phyloP scores from a whole-genome alignment of 148 eudicot species.

The Persicaria tinctoria region DNA sequence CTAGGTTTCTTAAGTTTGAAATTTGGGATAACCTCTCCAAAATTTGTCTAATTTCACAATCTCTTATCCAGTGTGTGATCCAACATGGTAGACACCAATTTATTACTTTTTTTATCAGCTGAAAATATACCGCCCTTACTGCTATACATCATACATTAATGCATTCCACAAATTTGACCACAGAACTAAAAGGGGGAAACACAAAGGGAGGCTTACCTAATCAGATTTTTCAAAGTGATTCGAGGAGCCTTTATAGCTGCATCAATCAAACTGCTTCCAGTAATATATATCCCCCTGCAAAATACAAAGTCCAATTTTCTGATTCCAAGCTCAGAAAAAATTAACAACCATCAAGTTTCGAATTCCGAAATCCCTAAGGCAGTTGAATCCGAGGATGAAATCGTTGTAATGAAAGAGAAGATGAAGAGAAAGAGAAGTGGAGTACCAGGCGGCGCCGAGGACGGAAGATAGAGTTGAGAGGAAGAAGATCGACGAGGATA shows the following conservation, averaged over 20 bases:
- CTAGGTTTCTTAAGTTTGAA: no score
- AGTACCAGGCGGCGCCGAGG: slow-evolving; percentile 93
- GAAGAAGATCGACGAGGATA: no score
- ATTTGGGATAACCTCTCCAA: no score
- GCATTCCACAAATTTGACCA: not conserved
- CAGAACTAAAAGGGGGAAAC: not conserved
- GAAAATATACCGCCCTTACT: no score
- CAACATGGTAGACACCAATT: no score
- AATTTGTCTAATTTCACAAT: no score
- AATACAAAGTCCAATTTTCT: not conserved
- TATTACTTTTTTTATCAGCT: no score
- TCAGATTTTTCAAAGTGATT: slow-evolving; percentile 91
- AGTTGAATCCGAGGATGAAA: not conserved
- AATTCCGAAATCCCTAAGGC: not conserved
- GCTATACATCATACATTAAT: no score
- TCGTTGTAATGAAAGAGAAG: not conserved
- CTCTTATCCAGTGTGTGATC: no score
- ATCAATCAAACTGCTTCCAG: slow-evolving; percentile 99
- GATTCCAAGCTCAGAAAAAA: not conserved
- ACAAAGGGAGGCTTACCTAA: slow-evolving; percentile 40
- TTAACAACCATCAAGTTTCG: not conserved
- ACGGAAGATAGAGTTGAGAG: no score
- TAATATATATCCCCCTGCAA: slow-evolving; percentile 84
- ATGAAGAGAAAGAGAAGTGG: not conserved
- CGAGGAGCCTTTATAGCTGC: slow-evolving; percentile 98